Evolutionary conservation across 306 rosid species (phyloP).

Genomic region (Quercus suber): DNA sequence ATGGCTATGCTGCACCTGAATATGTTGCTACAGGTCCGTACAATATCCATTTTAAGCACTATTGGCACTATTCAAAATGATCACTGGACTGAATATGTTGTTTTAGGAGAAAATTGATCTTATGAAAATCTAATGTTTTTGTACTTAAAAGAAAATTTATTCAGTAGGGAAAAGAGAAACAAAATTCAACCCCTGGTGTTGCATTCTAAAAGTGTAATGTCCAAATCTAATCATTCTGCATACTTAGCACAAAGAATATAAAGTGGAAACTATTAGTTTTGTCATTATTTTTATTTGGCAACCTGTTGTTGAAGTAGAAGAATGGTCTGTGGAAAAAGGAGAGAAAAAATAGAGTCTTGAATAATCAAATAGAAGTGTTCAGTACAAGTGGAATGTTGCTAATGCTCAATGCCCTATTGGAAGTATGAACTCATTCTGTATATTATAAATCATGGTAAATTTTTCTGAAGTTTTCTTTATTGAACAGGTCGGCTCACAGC

Average conservation of each 20-base stretch:
- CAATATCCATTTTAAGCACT: slow-evolving; percentile 2
- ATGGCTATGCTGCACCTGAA: slow-evolving; percentile 97
- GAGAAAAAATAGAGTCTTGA: background rate
- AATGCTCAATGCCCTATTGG: background rate
- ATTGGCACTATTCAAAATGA: background rate
- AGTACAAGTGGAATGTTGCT: background rate
- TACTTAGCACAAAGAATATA: background rate
- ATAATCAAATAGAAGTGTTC: background rate
- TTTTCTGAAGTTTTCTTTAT: slow-evolving; percentile 4
- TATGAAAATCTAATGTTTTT: background rate
- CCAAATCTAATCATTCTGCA: background rate
- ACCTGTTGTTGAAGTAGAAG: background rate
- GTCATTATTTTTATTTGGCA: background rate
- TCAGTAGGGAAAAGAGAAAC: background rate
- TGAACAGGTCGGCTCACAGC: slow-evolving; percentile 78
- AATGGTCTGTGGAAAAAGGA: background rate
- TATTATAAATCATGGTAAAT: background rate
- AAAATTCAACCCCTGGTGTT: background rate
- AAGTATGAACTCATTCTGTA: background rate
- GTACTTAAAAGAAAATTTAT: background rate
- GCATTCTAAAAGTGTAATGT: background rate
- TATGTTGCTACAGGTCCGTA: slow-evolving; percentile 89
- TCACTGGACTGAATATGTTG: background rate
- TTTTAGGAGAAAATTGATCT: background rate
- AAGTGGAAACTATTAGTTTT: background rate